Conservation (phyloP, 1,284 basidiomycete genomes). For the Heterobasidion occidentale region DNA sequence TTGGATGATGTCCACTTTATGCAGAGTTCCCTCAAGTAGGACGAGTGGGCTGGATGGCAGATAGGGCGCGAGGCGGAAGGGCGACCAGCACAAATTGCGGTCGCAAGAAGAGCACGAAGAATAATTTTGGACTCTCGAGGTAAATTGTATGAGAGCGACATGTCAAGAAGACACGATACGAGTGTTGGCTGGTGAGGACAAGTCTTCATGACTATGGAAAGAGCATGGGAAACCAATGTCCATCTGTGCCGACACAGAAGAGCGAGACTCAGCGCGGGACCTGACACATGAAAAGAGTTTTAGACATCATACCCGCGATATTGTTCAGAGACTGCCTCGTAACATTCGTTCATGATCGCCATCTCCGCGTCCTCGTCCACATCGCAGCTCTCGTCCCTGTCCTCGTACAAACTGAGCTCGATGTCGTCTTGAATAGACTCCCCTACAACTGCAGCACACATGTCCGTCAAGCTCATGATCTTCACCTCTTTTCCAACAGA, state of each 20-base stretch:
- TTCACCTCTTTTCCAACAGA: not conserved
- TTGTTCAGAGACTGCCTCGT: constrained; percentile 39
- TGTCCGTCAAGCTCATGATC: constrained; percentile 26
- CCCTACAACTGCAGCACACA: constrained; percentile 44
- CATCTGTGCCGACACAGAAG: constrained; percentile 23
- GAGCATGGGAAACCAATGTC: constrained; percentile 41
- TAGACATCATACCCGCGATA: constrained; percentile 34
- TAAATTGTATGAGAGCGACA: constrained; percentile 32
- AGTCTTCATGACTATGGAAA: constrained; percentile 34
- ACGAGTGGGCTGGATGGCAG: constrained; percentile 34
- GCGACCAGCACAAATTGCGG: constrained; percentile 23
- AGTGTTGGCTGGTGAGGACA: constrained; percentile 40
- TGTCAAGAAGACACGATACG: constrained; percentile 37
- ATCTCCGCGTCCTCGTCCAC: constrained; percentile 23
- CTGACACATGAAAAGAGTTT: not conserved
- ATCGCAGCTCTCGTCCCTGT: constrained; percentile 17
- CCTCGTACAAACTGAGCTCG: constrained; percentile 10
- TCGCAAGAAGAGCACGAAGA: constrained; percentile 27
- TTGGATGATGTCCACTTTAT: constrained; percentile 18
- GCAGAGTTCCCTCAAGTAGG: constrained; percentile 30
- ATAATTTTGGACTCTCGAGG: constrained; percentile 33
- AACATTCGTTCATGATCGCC: constrained; percentile 31
- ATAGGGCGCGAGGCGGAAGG: constrained; percentile 18
- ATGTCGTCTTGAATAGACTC: constrained; percentile 31
- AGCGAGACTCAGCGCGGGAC: not conserved